Base-by-base conservation (phyloP, 2,329 filamentous ascomycete species). In the Elsinoe ampelina region DNA sequence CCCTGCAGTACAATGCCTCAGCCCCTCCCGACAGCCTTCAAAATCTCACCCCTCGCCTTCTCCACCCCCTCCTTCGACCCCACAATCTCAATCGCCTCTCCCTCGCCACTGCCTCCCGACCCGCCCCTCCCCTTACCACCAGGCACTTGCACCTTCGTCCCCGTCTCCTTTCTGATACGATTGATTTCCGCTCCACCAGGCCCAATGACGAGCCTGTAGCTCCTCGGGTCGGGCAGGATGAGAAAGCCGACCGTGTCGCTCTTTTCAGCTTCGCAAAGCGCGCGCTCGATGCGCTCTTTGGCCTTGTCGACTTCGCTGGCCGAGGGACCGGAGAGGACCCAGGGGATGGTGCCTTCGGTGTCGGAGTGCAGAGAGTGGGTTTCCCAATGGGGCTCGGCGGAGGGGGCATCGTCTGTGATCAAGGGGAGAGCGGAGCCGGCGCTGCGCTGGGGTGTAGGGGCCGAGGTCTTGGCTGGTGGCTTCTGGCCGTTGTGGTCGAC, bases 111-210 rank as follows among this genome's bases (percentile, higher is more conserved):
- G 26, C 26, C 26, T 30, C 26, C 26, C 26, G 26, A 30, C 26
- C 26, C 73, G 50, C 76, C 76, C 71, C 95, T 87, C 66, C 89
- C 85, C 63, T 88, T 84, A 2, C 48, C 48, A 19, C 54, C 54
- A 17, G 61, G 93, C 39, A 98, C 92, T 62, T 91, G 90, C 69
- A 98, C 95, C 74, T 87, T 90, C 73, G 91, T 96, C 57, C 87
- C 88, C 54, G 90, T 96, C 76, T 93, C 84, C 75, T 89, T 89
- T 64, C 93, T 84, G 69, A 98, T 96, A 41, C 83, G 77, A 73
- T 96, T 96, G 70, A 98, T 95, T 72, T 92, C 92, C 71, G 83
- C 87, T 58, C 93, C 93, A 59, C 86, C 87, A 62, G 86, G 84
- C 3, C 93, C 93, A 63, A 98, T 90, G 50, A 98, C 88, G 62